A percentile compares a stretch with the other conserved stretches of the same genome.
These are phyloP conservation scores for Pichia sp. DNA, from an alignment of 1,139 yeast genomes.

Conservation along the genomic window DNA sequence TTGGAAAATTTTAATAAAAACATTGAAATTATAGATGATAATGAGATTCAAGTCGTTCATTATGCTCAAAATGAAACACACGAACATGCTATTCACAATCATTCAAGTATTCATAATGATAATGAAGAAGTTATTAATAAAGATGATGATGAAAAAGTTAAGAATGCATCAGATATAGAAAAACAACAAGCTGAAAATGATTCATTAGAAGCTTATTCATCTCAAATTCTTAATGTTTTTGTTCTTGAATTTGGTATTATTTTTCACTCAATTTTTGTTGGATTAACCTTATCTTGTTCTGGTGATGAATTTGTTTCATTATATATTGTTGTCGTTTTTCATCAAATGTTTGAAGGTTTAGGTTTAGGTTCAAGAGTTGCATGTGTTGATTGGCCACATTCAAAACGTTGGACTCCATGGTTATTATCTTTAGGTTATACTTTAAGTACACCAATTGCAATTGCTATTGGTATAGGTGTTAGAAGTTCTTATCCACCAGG, in stretches of 20 bases:
- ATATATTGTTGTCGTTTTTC: constrained; percentile 81
- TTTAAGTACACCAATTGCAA: constrained; percentile 75
- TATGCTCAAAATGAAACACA: background rate
- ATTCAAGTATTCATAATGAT: constrained; percentile 1
- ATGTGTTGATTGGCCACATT: constrained; percentile 57
- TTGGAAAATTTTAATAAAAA: background rate
- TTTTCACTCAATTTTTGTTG: constrained; percentile 51
- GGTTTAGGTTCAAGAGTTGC: constrained; percentile 88
- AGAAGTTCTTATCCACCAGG: constrained; percentile 52
- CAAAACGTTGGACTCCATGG: constrained; percentile 26
- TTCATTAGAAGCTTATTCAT: constrained; percentile 32
- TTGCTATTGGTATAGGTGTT: constrained; percentile 82
- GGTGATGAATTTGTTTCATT: constrained; percentile 70
- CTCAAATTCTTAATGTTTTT: constrained; percentile 41
- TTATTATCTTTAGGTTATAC: constrained; percentile 37
- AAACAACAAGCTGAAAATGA: constrained; percentile 8
- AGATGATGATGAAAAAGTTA: constrained; percentile 30
- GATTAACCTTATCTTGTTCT: constrained; percentile 45
- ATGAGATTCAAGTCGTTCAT: background rate
- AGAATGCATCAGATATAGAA: constrained; percentile 15
- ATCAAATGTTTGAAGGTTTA: constrained; percentile 88
- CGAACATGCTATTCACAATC: background rate
- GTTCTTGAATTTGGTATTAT: constrained; percentile 51
- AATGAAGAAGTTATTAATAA: constrained; percentile 34
- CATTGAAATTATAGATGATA: background rate